Percentiles rank a stretch among this genome's conserved stretches.
Conservation (phyloP, 2,329 filamentous ascomycete genomes). For the Cladosporium sp. region DNA sequence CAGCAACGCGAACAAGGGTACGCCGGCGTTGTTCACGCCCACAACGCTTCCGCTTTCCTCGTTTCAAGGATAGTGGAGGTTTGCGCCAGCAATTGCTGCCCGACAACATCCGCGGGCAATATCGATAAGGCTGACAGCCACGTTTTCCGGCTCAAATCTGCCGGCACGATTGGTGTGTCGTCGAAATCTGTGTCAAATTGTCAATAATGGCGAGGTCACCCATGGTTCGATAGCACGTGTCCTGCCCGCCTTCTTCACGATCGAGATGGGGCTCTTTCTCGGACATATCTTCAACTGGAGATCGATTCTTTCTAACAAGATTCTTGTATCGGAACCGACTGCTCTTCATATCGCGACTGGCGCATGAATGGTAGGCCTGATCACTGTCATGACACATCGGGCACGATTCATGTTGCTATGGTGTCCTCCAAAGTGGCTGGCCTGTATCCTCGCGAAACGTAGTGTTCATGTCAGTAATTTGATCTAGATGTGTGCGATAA, state of each 20-base stretch:
- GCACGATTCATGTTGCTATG: no score
- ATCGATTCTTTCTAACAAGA: neutral
- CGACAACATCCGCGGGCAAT: constrained; percentile 3
- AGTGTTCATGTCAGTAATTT: no score
- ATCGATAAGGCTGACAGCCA: constrained; percentile 9
- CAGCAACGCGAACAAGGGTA: neutral
- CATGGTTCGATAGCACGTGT: neutral
- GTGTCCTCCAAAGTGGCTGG: no score
- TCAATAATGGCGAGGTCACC: constrained; percentile 1
- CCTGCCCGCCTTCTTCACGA: neutral
- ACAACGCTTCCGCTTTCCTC: neutral
- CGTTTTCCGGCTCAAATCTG: constrained; percentile 2
- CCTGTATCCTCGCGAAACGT: no score
- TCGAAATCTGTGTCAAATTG: neutral
- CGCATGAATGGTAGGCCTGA: no score
- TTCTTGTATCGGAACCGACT: neutral
- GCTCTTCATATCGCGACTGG: neutral
- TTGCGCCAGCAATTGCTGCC: neutral
- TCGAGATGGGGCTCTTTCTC: neutral
- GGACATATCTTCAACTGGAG: neutral
- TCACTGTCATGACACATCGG: no score
- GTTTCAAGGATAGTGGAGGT: neutral
- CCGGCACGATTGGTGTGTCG: constrained; percentile 1
- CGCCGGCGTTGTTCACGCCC: neutral
- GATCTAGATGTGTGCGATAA: no score